Conservation (phyloP, 2,329 filamentous ascomycete species). For the Colletotrichum tabaci region DNA sequence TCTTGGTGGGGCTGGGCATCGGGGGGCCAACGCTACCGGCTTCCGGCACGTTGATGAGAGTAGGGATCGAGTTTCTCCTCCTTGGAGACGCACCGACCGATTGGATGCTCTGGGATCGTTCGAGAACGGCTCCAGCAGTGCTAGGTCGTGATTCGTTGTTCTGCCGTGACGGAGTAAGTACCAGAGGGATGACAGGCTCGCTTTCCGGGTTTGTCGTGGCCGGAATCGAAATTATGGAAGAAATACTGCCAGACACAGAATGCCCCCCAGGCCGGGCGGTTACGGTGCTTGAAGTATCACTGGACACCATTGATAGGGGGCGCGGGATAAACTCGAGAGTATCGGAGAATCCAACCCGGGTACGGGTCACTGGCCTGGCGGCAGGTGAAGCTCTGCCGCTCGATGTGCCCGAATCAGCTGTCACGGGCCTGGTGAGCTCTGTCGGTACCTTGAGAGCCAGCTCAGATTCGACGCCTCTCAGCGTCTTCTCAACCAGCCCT, state of each 20-base stretch:
- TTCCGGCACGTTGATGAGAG: constrained; percentile 62
- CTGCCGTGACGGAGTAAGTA: constrained; percentile 58
- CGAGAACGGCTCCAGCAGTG: constrained; percentile 80
- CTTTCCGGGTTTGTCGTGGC: constrained; percentile 48
- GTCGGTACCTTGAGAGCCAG: constrained; percentile 40
- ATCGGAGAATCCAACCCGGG: constrained; percentile 87
- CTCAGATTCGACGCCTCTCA: constrained; percentile 42
- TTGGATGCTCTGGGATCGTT: constrained; percentile 60
- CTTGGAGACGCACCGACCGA: constrained; percentile 57
- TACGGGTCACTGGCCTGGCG: constrained; percentile 62
- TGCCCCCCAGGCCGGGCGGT: constrained; percentile 77
- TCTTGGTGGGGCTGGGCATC: constrained; percentile 65
- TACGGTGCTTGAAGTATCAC: constrained; percentile 84
- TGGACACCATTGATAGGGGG: constrained; percentile 87
- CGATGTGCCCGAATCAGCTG: constrained; percentile 40
- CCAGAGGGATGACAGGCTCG: constrained; percentile 47
- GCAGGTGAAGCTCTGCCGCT: constrained; percentile 47
- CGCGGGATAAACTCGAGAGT: constrained; percentile 87
- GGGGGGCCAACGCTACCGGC: constrained; percentile 51
- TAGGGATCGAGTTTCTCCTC: constrained; percentile 73
- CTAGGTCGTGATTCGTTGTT: constrained; percentile 72
- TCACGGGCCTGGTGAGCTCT: constrained; percentile 31
- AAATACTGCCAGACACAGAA: constrained; percentile 84
- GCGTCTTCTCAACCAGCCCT: constrained; percentile 32
- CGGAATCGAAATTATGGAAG: constrained; percentile 78